A percentile compares a stretch with the other conserved stretches of the same genome.
These are phyloP conservation scores for Pistacia vera DNA, from an alignment of 345 rosid genomes.

Conservation along the genomic window DNA sequence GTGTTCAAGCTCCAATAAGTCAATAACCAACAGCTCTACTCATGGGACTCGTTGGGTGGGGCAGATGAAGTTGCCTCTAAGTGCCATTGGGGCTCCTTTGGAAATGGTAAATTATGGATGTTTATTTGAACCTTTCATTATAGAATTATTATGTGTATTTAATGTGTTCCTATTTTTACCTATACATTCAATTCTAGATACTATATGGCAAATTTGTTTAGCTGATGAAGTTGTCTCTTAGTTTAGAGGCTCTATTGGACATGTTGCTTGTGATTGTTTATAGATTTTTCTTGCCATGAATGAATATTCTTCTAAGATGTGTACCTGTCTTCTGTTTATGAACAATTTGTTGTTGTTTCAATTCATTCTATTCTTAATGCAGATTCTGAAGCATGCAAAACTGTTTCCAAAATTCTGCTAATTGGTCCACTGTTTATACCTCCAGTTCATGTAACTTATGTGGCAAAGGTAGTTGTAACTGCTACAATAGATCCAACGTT, in stretches of 20 bases:
- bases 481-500: slow-evolving; percentile 53
- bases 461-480: slow-evolving; percentile 58
- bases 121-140: neutral
- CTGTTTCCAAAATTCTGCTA: slow-evolving; percentile 44
- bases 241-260: neutral
- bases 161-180: neutral
- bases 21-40: slow-evolving; percentile 46
- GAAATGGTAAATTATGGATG: slow-evolving; percentile 47
- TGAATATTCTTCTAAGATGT: neutral
- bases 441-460: slow-evolving; percentile 51
- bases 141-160: neutral
- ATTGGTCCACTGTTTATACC: slow-evolving; percentile 61
- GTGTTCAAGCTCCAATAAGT: no score
- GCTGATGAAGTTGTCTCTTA: neutral
- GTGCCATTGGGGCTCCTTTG: slow-evolving; percentile 61
- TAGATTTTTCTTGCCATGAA: neutral
- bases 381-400: slow-evolving; percentile 57
- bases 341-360: neutral
- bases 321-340: neutral
- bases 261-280: neutral
- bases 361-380: slow-evolving; percentile 10
- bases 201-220: neutral
- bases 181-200: neutral
- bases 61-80: slow-evolving; percentile 48
- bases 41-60: slow-evolving; percentile 60